Conservation (phyloP, 257 asterid species). For the Solanum rostratum region DNA sequence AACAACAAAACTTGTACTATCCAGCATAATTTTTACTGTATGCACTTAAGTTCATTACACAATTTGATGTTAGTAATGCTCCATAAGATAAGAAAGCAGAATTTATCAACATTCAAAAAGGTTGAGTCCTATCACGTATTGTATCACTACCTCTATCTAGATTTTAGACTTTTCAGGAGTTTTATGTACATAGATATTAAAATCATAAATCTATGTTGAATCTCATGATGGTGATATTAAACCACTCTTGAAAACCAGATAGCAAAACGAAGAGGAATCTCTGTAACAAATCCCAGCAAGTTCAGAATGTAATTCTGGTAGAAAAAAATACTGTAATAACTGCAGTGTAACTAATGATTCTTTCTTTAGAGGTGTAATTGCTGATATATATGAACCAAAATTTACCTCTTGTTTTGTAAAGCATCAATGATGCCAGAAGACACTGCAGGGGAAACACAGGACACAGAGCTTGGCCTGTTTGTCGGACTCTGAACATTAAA, state of each 20-base stretch:
- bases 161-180: not conserved
- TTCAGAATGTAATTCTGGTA: not conserved
- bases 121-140: not conserved
- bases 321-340: not conserved
- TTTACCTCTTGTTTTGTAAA: constrained; percentile 70
- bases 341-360: not conserved
- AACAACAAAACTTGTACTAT: not conserved
- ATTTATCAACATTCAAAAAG: not conserved
- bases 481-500: constrained; percentile 32
- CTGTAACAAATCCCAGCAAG: not conserved
- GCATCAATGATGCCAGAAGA: constrained; percentile 59
- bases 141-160: not conserved
- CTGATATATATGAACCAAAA: not conserved
- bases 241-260: not conserved
- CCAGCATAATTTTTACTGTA: not conserved
- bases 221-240: not conserved
- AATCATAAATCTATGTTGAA: not conserved
- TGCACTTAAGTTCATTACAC: not conserved
- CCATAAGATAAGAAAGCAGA: not conserved
- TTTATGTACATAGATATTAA: not conserved
- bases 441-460: constrained; percentile 86
- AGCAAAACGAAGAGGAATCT: not conserved
- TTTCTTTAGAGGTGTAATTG: not conserved
- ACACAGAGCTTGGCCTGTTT: constrained; percentile 44
- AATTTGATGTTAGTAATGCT: not conserved